phyloP scores from a whole-genome alignment of 2,329 filamentous ascomycete genomes.

The Scedosporium boydii region DNA sequence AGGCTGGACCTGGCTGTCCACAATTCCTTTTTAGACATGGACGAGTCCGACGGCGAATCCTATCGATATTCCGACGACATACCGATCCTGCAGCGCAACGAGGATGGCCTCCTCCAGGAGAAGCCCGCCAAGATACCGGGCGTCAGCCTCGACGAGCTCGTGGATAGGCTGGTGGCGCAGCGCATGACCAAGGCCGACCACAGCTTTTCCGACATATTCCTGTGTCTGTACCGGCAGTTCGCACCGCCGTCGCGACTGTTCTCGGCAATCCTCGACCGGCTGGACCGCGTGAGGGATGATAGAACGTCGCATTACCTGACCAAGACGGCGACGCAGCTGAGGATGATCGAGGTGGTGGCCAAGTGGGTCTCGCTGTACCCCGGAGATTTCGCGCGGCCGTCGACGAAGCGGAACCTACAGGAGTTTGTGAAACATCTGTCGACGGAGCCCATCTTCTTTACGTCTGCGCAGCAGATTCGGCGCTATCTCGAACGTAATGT shows the following conservation, averaged over 20 bases:
- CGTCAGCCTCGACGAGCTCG: constrained; percentile 58
- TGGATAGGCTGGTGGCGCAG: constrained; percentile 76
- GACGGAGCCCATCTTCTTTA: constrained; percentile 69
- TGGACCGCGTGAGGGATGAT: constrained; percentile 61
- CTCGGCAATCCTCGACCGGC: constrained; percentile 64
- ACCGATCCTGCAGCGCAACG: constrained; percentile 56
- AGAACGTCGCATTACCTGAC: constrained; percentile 60
- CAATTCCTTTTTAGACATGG: constrained; percentile 56
- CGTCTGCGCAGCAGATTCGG: constrained; percentile 77
- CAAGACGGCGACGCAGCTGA: constrained; percentile 70
- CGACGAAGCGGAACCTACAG: constrained; percentile 61
- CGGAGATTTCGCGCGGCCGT: constrained; percentile 78
- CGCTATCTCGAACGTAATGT: constrained; percentile 64
- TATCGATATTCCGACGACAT: constrained; percentile 58
- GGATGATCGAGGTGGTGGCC: constrained; percentile 73
- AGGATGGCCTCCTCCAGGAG: constrained; percentile 39
- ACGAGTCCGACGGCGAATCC: constrained; percentile 61
- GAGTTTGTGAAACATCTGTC: constrained; percentile 70
- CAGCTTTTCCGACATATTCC: constrained; percentile 81
- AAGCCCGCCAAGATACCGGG: constrained; percentile 40
- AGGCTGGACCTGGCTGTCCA: constrained; percentile 37
- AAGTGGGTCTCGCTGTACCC: constrained; percentile 88
- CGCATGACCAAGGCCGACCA: constrained; percentile 79
- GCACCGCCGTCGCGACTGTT: constrained; percentile 72
- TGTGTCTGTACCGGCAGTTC: constrained; percentile 92